Evolutionary conservation across 345 rosid species (phyloP).

Genomic region (Hypericum perforatum): DNA sequence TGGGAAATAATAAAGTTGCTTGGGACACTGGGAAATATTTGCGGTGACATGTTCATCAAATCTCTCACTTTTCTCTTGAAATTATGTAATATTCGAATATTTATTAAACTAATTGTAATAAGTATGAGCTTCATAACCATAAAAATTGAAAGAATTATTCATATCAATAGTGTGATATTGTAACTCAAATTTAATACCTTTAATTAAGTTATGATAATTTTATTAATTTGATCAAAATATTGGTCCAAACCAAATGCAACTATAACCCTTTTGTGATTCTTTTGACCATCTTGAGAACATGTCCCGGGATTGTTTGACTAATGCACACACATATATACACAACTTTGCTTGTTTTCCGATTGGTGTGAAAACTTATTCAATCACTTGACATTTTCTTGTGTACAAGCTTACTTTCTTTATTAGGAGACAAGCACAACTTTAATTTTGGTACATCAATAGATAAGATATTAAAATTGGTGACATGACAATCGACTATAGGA

Average conservation of each 20-base stretch:
- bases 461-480: too few relatives aligned
- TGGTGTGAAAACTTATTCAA: conserved; percentile 9
- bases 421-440: too few relatives aligned
- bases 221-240: not conserved
- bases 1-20: conserved; percentile 12
- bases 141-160: not conserved
- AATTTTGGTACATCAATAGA: too few relatives aligned
- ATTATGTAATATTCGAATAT: too few relatives aligned
- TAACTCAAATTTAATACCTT: too few relatives aligned
- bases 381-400: not conserved
- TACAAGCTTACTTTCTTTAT: too few relatives aligned
- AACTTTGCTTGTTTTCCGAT: not conserved
- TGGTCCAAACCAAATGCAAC: conserved; percentile 7
- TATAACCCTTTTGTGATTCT: conserved; percentile 17
- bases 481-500: too few relatives aligned
- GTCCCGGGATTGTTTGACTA: conserved; percentile 7
- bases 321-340: not conserved
- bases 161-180: not conserved
- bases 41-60: conserved; percentile 8
- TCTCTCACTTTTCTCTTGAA: too few relatives aligned
- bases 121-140: too few relatives aligned
- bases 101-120: too few relatives aligned
- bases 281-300: conserved; percentile 17
- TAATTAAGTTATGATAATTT: too few relatives aligned
- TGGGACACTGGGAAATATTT: not conserved